Conservation (phyloP, 2,329 filamentous ascomycete genomes). For the Metarhizium rileyi region DNA sequence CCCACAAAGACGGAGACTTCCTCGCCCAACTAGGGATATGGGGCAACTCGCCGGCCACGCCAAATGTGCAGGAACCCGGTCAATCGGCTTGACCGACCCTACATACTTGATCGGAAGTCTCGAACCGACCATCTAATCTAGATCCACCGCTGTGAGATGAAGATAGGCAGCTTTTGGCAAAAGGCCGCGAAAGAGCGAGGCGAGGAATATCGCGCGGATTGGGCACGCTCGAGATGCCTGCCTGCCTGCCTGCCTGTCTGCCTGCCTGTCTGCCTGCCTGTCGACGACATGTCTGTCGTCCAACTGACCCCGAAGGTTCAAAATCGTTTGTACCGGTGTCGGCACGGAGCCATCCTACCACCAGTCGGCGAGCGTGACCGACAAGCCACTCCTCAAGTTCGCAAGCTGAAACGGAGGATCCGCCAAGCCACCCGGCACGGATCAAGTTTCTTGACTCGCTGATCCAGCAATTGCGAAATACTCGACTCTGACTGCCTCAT, state of each 20-base stretch:
- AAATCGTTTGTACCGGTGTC: neutral
- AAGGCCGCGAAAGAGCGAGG: neutral
- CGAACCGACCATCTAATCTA: neutral
- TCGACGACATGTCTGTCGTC: neutral
- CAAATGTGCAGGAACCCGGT: neutral
- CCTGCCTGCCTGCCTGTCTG: no score
- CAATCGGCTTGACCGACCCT: neutral
- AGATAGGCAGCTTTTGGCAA: neutral
- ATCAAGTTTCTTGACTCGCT: constrained; percentile 3
- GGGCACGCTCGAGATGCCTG: no score
- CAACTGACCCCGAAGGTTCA: neutral
- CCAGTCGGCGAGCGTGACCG: neutral
- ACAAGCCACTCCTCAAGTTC: constrained; percentile 1
- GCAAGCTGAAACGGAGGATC: constrained; percentile 1
- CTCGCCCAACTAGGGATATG: constrained; percentile 1
- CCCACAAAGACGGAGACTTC: constrained; percentile 1
- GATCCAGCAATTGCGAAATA: constrained; percentile 12
- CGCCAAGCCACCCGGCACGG: constrained; percentile 4
- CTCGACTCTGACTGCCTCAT: constrained; percentile 7
- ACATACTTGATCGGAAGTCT: neutral
- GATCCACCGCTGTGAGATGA: neutral
- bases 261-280: no score
- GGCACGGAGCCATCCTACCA: neutral
- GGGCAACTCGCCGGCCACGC: neutral
- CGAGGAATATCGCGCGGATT: no score